Evolutionary conservation across 495 filamentous ascomycete species (phyloP).

Genomic region (Aspergillus hancockii): DNA sequence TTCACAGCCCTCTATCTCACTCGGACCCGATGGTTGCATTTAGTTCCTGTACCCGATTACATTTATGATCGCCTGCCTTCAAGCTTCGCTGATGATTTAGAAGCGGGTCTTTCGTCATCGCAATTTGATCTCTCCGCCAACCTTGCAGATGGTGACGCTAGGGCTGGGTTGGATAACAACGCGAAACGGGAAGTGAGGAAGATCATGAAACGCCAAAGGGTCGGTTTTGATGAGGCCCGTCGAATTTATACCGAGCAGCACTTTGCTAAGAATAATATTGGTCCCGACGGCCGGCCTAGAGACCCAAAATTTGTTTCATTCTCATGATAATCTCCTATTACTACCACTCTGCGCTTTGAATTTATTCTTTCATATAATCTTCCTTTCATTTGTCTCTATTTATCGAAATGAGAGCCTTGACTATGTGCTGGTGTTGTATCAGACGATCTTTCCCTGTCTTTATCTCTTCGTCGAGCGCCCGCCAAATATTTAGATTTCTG

Average conservation of each 20-base stretch:
- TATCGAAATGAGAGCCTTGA: not conserved
- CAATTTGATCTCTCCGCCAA: slow-evolving; percentile 82
- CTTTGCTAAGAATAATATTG: slow-evolving; percentile 85
- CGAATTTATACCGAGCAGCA: slow-evolving; percentile 78
- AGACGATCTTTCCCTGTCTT: no score
- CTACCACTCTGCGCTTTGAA: not conserved
- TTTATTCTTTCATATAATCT: not conserved
- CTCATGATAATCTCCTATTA: slow-evolving; percentile 51
- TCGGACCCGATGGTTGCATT: slow-evolving; percentile 71
- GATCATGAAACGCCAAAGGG: slow-evolving; percentile 79
- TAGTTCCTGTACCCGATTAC: slow-evolving; percentile 59
- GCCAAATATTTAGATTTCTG: no score
- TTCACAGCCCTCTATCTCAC: slow-evolving; percentile 71
- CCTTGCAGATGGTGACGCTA: slow-evolving; percentile 70
- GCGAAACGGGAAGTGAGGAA: slow-evolving; percentile 77
- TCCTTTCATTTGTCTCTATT: not conserved
- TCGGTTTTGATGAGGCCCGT: slow-evolving; percentile 90
- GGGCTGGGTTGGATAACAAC: slow-evolving; percentile 75
- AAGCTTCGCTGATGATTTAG: slow-evolving; percentile 76
- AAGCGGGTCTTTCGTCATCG: slow-evolving; percentile 77
- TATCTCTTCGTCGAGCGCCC: no score
- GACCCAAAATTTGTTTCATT: slow-evolving; percentile 97
- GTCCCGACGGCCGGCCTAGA: slow-evolving; percentile 78
- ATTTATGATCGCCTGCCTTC: slow-evolving; percentile 73
- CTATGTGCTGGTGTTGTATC: no score